Base-by-base conservation (phyloP, 352 stramenopile genomes). In the Phytophthora idaei region DNA sequence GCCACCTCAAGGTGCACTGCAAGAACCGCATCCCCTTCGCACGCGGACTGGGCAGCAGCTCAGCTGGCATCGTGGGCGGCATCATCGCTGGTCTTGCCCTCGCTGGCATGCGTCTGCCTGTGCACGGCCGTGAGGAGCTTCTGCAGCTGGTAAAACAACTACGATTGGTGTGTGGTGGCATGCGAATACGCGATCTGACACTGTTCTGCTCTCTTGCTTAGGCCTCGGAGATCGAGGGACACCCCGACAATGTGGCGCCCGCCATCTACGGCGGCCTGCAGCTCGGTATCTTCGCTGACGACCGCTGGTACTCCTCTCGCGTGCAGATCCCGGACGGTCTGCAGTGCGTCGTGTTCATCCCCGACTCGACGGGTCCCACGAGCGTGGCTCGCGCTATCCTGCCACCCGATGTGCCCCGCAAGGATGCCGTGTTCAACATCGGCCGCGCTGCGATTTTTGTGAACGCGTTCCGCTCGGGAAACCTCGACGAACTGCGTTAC, bases 241-340 rank as follows among this genome's bases (percentile, higher is more conserved):
- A 99, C 83, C 98, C 98, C 1, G 98, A 99, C 80, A 99, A 99
- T 73, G 98, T 99, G 12, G 97, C 98, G 46, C 98, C 98, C 0
- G 97, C 95, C 12, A 99, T 99, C 72, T 99, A 99, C 72, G 98
- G 98, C 55, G 98, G 97, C 25, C 90, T 99, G 65, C 98, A 99
- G 85, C 86, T 99, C 63, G 88, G 88, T 31, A 93, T 95, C 61
- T 87, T 89, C 49, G 98, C 96, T 45, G 96, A 98, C 61, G 87
- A 97, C 60, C 94, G 97, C 54, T 99, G 97, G 97, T 92, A 98
- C 61, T 99, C 97, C 11, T 98, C 98, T 83, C 94, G 97, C 55
- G 94, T 99, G 39, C 87, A 97, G 65, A 95, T 97, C 69, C 97
- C 97, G 9, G 78, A 97, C n/a, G 97, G 95, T 3, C 83, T 99